These are phyloP conservation scores for Botryobasidium botryosum DNA, from an alignment of 768 basidiomycete genomes.

Conservation along the genomic window DNA sequence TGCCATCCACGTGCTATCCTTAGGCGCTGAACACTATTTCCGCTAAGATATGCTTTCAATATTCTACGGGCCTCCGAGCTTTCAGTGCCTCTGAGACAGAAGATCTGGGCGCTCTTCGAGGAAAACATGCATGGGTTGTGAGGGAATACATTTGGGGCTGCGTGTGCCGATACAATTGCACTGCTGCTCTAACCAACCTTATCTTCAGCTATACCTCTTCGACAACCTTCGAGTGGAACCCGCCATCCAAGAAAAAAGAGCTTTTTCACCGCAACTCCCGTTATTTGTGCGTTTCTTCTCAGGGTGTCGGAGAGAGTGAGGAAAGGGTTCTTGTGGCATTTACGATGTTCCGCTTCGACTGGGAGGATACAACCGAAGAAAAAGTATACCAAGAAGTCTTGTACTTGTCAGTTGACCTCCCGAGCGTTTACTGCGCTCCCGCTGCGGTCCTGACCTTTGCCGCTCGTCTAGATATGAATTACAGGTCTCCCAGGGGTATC, in stretches of 20 bases:
- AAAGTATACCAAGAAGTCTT: conserved; percentile 13
- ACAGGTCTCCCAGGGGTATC: conserved; percentile 9
- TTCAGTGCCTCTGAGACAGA: conserved; percentile 12
- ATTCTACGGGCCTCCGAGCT: conserved; percentile 21
- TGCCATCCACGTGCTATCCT: too few relatives aligned
- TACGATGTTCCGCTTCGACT: conserved; percentile 17
- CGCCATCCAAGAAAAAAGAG: conserved; percentile 14
- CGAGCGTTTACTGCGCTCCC: background rate
- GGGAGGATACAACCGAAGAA: conserved; percentile 12
- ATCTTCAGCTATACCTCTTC: conserved; percentile 5
- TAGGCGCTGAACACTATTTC: too few relatives aligned
- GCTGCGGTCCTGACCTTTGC: background rate
- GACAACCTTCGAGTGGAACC: conserved; percentile 8
- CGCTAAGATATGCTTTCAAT: conserved; percentile 11
- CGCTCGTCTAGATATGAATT: conserved; percentile 15
- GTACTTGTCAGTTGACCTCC: conserved; percentile 13
- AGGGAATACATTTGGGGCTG: background rate
- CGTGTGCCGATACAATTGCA: too few relatives aligned
- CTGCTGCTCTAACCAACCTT: too few relatives aligned
- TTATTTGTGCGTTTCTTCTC: conserved; percentile 11
- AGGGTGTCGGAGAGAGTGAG: background rate
- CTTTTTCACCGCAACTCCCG: conserved; percentile 16
- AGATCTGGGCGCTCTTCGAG: conserved; percentile 13
- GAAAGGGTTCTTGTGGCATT: conserved; percentile 7
- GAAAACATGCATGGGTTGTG: conserved; percentile 14